Evolutionary conservation across 495 filamentous ascomycete genomes (phyloP), one percentile per base, ranked within the genome.

Genomic region (Penicillium coffeae): DNA sequence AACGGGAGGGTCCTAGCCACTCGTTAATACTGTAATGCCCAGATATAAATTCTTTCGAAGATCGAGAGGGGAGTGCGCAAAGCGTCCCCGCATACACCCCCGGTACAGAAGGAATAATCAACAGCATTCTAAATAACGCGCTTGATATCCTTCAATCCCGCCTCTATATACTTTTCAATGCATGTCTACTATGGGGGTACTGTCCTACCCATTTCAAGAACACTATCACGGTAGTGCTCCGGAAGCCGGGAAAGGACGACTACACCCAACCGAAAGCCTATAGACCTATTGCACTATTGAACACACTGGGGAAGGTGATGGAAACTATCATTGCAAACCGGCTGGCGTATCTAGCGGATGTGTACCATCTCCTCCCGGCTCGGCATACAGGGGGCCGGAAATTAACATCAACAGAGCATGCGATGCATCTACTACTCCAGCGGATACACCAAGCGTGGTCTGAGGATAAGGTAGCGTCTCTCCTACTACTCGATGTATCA

Each of bases 371-470:
- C 3, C 54, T 63, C 13, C 55, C 52, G 10, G 22, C 55, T 6
- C 57, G 25, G 3, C 39, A 64, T n/a, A 59, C 55, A 19, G 50
- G 58, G 0, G 58, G 58, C 9, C 27, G 54, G 3, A 51, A 43
- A n/a, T 57, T 52, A 0, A 35, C 40, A 9, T 52, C 42, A 14
- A 55, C 45, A 0, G 58, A 62, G 25, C 34, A 59, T 5, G 55
- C 50, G 15, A 50, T 64, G 0, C 20, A 59, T 1, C 44, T 62
- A 6, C 48, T 62, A 0, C 14, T 37, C 0, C 59, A 58, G 16
- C 42, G 55, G 4, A 55, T 62, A 10, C 35, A 59, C 39, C 40
- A 34, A 38, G 62, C 58, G n/a, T 65, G 43, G 55, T 30, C 41
- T 3, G 20, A 22, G 41, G 27, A 42, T 2, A 50, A 47, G 37